Evolutionary conservation across 306 rosid genomes (phyloP).

Genomic region (Abrus pulchellus): DNA sequence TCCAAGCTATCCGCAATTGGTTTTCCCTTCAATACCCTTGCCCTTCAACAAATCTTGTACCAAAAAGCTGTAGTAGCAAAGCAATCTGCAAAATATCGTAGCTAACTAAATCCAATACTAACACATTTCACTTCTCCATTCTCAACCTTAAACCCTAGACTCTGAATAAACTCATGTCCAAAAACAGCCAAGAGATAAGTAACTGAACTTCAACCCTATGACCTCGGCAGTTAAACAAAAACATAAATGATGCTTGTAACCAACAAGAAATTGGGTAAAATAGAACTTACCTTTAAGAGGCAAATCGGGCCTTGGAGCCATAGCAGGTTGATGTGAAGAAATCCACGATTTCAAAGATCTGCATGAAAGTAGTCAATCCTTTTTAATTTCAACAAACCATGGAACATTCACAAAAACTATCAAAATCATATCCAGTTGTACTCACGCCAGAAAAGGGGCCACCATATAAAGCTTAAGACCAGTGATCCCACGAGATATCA

Average conservation of each 20-base stretch:
- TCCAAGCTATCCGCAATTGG: background rate
- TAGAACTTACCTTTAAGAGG: conserved; percentile 72
- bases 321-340: conserved; percentile 64
- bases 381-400: conserved; percentile 38
- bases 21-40: conserved; percentile 23
- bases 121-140: background rate
- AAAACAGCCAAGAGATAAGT: conserved; percentile 3
- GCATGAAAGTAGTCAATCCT: conserved; percentile 52
- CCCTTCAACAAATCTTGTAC: background rate
- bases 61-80: background rate
- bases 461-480: conserved; percentile 99
- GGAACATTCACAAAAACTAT: conserved; percentile 45
- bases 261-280: conserved; percentile 8
- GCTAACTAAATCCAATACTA: background rate
- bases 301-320: conserved; percentile 75
- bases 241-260: conserved; percentile 18
- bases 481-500: conserved; percentile 92
- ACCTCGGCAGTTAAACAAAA: conserved; percentile 10
- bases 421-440: conserved; percentile 43
- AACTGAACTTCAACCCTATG: background rate
- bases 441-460: conserved; percentile 93
- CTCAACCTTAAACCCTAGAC: no score
- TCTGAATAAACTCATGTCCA: background rate
- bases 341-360: conserved; percentile 87
- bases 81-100: background rate